These are phyloP conservation scores for Cocos nucifera DNA, from an alignment of 176 grass and related monocot species.

Conservation along the genomic window DNA sequence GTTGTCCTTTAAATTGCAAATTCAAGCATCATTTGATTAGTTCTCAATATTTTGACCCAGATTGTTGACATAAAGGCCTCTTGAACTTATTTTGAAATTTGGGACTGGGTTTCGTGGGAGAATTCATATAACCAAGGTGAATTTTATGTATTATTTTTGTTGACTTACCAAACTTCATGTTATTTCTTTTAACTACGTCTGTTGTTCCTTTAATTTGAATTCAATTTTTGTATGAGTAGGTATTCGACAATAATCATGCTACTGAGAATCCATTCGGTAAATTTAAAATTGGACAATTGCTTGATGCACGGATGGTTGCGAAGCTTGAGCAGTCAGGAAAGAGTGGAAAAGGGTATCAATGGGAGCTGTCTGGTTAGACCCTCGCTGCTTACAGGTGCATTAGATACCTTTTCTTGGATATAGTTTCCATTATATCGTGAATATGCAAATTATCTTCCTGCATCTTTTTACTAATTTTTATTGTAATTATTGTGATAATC, in stretches of 20 bases:
- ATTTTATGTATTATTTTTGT: neutral
- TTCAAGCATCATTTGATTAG: constrained; percentile 3
- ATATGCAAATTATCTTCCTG: no score
- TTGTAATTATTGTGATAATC: no score
- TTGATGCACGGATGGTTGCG: constrained; percentile 61
- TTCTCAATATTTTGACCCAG: constrained; percentile 23
- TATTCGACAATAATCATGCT: constrained; percentile 45
- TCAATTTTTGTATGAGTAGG: constrained; percentile 23
- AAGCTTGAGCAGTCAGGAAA: constrained; percentile 45
- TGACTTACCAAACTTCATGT: no score
- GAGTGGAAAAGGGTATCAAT: constrained; percentile 43
- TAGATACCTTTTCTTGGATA: constrained; percentile 5
- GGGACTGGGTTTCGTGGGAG: constrained; percentile 56
- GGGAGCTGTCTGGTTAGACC: constrained; percentile 87
- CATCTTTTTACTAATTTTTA: no score
- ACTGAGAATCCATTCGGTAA: constrained; percentile 57
- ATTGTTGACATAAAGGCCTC: constrained; percentile 76
- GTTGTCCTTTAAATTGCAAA: no score
- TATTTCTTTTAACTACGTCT: no score
- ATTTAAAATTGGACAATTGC: constrained; percentile 50
- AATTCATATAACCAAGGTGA: constrained; percentile 94
- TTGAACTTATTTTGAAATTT: constrained; percentile 70
- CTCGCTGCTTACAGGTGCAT: constrained; percentile 44
- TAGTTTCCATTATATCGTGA: constrained; percentile 1
- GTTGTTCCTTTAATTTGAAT: no score